phyloP scores from a whole-genome alignment of 179 eudicot species.

The Carnegiea gigantea region DNA sequence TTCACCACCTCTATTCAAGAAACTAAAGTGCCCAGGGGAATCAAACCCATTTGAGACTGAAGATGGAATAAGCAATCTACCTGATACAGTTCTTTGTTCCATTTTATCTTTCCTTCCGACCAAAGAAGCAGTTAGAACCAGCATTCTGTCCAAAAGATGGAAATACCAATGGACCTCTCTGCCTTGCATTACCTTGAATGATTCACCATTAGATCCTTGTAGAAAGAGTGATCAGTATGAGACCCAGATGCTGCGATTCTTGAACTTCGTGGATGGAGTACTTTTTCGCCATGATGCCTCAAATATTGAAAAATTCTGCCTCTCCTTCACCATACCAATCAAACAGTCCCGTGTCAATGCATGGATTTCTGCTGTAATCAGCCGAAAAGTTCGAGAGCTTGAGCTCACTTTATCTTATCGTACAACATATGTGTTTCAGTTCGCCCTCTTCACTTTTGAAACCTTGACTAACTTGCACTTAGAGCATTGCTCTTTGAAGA shows the following conservation, averaged over 20 bases:
- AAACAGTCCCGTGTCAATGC: slow-evolving; percentile 5
- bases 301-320: background rate
- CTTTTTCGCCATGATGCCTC: background rate
- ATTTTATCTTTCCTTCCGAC: slow-evolving; percentile 6
- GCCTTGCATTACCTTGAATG: background rate
- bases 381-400: background rate
- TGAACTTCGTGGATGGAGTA: slow-evolving; percentile 4
- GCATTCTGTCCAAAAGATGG: background rate
- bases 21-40: background rate
- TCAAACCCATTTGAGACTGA: background rate
- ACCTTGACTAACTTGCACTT: background rate
- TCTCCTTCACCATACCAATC: background rate
- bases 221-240: background rate
- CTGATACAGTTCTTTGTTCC: background rate
- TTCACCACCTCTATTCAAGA: background rate
- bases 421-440: background rate
- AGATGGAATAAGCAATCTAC: background rate
- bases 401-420: background rate
- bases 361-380: slow-evolving; percentile 4
- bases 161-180: slow-evolving; percentile 2
- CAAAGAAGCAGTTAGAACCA: background rate
- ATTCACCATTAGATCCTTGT: background rate
- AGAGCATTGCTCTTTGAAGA: background rate
- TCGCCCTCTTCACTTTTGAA: background rate
- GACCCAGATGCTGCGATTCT: background rate